These are phyloP conservation scores for Lipomyces anomalus DNA, from an alignment of 805 yeast genomes.

Conservation along the genomic window DNA sequence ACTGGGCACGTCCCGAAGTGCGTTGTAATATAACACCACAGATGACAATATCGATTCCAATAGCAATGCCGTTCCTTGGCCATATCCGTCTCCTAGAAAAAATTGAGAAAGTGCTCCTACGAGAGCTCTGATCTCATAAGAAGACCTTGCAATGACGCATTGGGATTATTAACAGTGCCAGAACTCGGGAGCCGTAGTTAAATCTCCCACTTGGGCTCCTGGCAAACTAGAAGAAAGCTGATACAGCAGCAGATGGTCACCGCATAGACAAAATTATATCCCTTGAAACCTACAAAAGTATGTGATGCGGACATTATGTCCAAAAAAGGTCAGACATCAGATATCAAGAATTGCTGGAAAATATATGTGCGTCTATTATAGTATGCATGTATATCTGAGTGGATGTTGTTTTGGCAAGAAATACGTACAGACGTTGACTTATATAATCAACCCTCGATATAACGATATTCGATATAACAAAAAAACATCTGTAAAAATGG, in stretches of 20 bases:
- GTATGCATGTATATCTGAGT: too few species aligned
- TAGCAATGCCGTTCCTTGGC: conserved; percentile 50
- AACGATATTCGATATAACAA: too few species aligned
- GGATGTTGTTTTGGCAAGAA: too few species aligned
- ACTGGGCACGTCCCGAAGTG: conserved; percentile 55
- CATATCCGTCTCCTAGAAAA: conserved; percentile 49
- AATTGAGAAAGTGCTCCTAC: conserved; percentile 57
- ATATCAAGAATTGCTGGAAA: too few species aligned
- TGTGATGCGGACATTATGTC: too few species aligned
- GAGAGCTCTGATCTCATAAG: conserved; percentile 66
- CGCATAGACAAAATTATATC: conserved; percentile 13
- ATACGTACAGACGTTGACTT: too few species aligned
- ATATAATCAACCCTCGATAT: too few species aligned
- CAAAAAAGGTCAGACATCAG: too few species aligned
- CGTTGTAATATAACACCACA: conserved; percentile 64
- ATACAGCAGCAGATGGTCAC: conserved; percentile 15
- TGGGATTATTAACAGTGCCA: conserved; percentile 12
- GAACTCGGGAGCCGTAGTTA: conserved; percentile 52
- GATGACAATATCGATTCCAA: conserved; percentile 45
- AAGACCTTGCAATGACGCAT: conserved; percentile 31
- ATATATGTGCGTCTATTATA: too few species aligned
- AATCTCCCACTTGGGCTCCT: conserved; percentile 77
- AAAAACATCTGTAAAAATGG: too few species aligned
- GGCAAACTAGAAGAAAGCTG: conserved; percentile 50
- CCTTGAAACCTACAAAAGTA: conserved; percentile 9